Evolutionary conservation across 2,329 filamentous ascomycete genomes (phyloP), one percentile per base, ranked within the genome.

Genomic region (Claviceps capensis): DNA sequence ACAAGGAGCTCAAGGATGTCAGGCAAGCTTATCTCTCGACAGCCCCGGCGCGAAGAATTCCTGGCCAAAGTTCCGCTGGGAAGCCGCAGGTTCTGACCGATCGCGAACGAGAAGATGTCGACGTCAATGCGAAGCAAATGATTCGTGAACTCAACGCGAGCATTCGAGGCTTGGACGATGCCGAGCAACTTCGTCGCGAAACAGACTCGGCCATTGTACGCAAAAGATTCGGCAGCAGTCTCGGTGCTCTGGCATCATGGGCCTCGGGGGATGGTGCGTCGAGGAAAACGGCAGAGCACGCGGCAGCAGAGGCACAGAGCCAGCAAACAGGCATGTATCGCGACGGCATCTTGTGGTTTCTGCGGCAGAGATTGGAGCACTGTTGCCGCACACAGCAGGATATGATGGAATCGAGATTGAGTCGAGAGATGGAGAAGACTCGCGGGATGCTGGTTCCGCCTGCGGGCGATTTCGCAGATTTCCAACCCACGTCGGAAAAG

Each of bases 381-480:
- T 89, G 85, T 52, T 85, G 86, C 43, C 77, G 81, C 60, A 81
- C 85, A 56, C 91, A 97, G 72, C 82, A 88, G 60, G 79, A 78
- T 49, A 96, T 97, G 88, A 95, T 97, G 77, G 90, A 95, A 70
- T 86, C 87, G 62, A 73, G 93, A 60, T 73, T 97, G 58, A 82
- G 82, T 62, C 75, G 93, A 51, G 88, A 94, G 65, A 76, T 91
- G 66, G 90, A 97, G 71, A 93, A 86, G 78, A 90, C 83, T 62
- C 87, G 88, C 68, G 94, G 87, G 63, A 78, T 91, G 54, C 71
- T 95, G 48, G 53, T 60, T 43, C 57, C 65, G 38, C 59, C 65
- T 13, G 52, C 62, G 6, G 60, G 59, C 4, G 67, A 67, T 56
- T 63, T 69, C 56, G 61, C 62, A 26, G 60, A 64, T 38, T 68